phyloP scores from a whole-genome alignment of 176 grass and related monocot genomes.

The Aegilops sharonensis region DNA sequence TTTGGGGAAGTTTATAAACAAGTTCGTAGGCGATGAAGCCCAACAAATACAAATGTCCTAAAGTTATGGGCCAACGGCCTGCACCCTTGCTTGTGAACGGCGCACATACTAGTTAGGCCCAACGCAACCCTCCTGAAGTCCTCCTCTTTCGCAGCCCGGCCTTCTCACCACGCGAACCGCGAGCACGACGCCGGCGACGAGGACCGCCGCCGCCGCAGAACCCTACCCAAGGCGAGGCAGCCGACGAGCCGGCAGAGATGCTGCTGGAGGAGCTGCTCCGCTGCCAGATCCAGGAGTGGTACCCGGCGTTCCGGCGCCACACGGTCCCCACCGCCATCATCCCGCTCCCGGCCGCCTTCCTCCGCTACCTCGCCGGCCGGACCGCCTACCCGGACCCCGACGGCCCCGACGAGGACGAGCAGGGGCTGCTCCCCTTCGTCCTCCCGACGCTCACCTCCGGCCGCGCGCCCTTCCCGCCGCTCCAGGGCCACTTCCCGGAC shows the following conservation, averaged over 20 bases:
- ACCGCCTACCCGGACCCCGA: conserved; percentile 22
- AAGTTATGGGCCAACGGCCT: too few species aligned
- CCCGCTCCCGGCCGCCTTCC: conserved; percentile 56
- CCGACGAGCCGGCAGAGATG: conserved; percentile 5
- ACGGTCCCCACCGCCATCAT: conserved; percentile 60
- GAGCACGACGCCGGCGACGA: too few species aligned
- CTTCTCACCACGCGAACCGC: too few species aligned
- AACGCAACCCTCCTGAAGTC: too few species aligned
- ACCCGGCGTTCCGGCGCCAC: conserved; percentile 55
- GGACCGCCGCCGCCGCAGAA: neutral
- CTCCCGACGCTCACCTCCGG: conserved; percentile 46
- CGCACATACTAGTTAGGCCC: too few species aligned
- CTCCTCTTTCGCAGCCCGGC: too few species aligned
- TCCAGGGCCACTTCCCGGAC: conserved; percentile 38
- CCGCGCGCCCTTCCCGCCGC: conserved; percentile 42
- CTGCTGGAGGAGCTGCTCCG: conserved; percentile 52
- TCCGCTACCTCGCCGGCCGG: conserved; percentile 61
- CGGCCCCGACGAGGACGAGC: neutral
- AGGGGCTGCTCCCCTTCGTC: conserved; percentile 41
- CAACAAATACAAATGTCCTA: too few species aligned
- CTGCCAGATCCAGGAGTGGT: conserved; percentile 80
- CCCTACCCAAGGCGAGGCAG: neutral
- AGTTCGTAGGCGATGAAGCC: too few species aligned
- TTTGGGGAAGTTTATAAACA: too few species aligned
- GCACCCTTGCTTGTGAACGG: too few species aligned